phyloP scores from a whole-genome alignment of 2,329 filamentous ascomycete species.

The Metarhizium brunneum region DNA sequence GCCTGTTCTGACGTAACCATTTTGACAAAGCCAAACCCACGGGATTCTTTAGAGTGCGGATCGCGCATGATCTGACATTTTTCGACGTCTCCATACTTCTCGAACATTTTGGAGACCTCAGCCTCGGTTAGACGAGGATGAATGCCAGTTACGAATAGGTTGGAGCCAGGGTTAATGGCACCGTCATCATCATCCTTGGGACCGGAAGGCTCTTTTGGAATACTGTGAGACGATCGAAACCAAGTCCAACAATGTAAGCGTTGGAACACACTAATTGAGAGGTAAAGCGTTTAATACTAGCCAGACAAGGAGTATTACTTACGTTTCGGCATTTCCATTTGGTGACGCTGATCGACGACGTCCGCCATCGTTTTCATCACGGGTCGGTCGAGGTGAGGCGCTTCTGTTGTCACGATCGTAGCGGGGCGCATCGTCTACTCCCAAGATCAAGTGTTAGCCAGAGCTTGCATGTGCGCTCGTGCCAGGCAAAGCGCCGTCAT shows the following conservation, averaged over 20 bases:
- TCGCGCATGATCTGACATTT: slow-evolving; percentile 99
- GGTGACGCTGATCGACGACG: slow-evolving; percentile 57
- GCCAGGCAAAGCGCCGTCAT: neutral
- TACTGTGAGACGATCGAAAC: slow-evolving; percentile 18
- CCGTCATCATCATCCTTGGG: slow-evolving; percentile 60
- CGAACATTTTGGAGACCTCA: slow-evolving; percentile 89
- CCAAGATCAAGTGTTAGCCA: neutral
- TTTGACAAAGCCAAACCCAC: slow-evolving; percentile 98
- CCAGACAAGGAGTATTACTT: slow-evolving; percentile 3
- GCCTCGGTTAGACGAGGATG: slow-evolving; percentile 84
- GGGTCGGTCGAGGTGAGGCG: slow-evolving; percentile 51
- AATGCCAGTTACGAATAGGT: slow-evolving; percentile 97
- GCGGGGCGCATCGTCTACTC: slow-evolving; percentile 52
- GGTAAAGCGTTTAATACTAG: neutral
- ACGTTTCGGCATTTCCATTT: slow-evolving; percentile 33
- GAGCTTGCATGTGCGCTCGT: neutral
- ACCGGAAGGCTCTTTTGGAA: slow-evolving; percentile 44
- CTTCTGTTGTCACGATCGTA: slow-evolving; percentile 60
- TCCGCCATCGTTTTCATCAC: slow-evolving; percentile 50
- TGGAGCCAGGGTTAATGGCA: slow-evolving; percentile 86
- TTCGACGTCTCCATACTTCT: slow-evolving; percentile 98
- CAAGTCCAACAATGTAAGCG: slow-evolving; percentile 6
- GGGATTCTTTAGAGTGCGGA: slow-evolving; percentile 95
- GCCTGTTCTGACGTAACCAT: slow-evolving; percentile 94
- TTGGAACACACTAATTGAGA: neutral